These are phyloP conservation scores for Trametes villosa DNA, from an alignment of 768 basidiomycete species.

Conservation along the genomic window DNA sequence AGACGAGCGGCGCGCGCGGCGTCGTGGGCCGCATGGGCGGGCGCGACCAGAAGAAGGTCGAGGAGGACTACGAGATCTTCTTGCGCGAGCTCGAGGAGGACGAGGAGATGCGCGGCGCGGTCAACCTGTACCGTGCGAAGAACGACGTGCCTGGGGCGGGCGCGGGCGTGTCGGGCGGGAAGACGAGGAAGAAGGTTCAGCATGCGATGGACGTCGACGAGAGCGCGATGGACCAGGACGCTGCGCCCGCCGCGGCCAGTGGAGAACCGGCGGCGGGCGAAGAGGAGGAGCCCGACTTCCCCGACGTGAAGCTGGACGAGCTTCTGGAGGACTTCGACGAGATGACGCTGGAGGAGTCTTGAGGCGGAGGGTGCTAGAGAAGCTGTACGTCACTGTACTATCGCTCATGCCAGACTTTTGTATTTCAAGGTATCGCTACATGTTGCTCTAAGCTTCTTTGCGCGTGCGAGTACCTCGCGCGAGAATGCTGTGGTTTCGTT, in stretches of 20 bases:
- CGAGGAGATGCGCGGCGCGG: slow-evolving; percentile 81
- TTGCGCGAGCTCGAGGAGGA: slow-evolving; percentile 94
- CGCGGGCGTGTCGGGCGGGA: slow-evolving; percentile 40
- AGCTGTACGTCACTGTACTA: slow-evolving; percentile 1
- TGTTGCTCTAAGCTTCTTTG: background rate
- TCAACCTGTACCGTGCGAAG: slow-evolving; percentile 83
- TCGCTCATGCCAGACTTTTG: background rate
- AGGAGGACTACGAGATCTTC: slow-evolving; percentile 97
- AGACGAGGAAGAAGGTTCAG: slow-evolving; percentile 49
- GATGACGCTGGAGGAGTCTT: slow-evolving; percentile 69
- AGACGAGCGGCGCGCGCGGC: slow-evolving; percentile 76
- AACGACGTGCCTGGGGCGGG: slow-evolving; percentile 58
- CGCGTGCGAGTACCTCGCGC: background rate
- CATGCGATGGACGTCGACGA: slow-evolving; percentile 76
- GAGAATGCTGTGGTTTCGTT: background rate
- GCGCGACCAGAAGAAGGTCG: slow-evolving; percentile 88
- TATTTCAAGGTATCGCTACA: background rate
- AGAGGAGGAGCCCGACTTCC: slow-evolving; percentile 86
- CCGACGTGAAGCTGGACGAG: slow-evolving; percentile 83
- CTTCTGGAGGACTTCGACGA: slow-evolving; percentile 91
- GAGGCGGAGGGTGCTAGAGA: background rate
- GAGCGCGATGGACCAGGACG: slow-evolving; percentile 46
- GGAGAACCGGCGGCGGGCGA: slow-evolving; percentile 75
- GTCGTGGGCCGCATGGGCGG: slow-evolving; percentile 92
- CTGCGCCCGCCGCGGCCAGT: slow-evolving; percentile 68